Conservation (phyloP, 2,329 filamentous ascomycete genomes). For the Neoascochyta sp. region DNA sequence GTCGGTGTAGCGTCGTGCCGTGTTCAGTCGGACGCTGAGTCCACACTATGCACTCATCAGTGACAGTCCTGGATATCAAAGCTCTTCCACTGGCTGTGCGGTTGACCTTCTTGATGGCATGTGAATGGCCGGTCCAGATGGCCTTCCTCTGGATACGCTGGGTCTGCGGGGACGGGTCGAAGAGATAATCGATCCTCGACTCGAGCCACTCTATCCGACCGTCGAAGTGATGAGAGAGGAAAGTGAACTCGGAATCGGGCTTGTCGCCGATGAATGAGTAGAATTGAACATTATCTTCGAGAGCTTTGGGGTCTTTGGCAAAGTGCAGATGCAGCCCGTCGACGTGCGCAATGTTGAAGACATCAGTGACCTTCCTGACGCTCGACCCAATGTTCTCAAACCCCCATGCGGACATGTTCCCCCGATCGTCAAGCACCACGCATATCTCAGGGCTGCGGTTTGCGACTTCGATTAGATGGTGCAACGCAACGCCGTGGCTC, state of each 20-base stretch:
- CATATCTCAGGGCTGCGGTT: conserved; percentile 85
- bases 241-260: conserved; percentile 60
- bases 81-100: conserved; percentile 78
- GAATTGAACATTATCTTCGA: conserved; percentile 62
- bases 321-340: conserved; percentile 52
- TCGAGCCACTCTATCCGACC: conserved; percentile 80
- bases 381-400: conserved; percentile 80
- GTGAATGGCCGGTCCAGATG: conserved; percentile 80
- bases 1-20: conserved; percentile 58
- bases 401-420: conserved; percentile 88
- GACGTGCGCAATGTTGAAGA: conserved; percentile 85
- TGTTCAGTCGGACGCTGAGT: conserved; percentile 56
- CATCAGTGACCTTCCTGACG: conserved; percentile 59
- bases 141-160: conserved; percentile 60
- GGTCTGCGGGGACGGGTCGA: conserved; percentile 63
- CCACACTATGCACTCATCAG: conserved; percentile 82
- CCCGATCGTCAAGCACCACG: conserved; percentile 75
- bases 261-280: conserved; percentile 66
- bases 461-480: conserved; percentile 81
- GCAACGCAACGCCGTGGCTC: conserved; percentile 66
- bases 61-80: conserved; percentile 73
- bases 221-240: conserved; percentile 81
- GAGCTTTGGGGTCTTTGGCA: conserved; percentile 24
- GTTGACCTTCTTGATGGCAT: conserved; percentile 77
- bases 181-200: conserved; percentile 70